Base-by-base conservation (phyloP, 371 early-diverging fungal species). In the Haplosporangium sp. region DNA sequence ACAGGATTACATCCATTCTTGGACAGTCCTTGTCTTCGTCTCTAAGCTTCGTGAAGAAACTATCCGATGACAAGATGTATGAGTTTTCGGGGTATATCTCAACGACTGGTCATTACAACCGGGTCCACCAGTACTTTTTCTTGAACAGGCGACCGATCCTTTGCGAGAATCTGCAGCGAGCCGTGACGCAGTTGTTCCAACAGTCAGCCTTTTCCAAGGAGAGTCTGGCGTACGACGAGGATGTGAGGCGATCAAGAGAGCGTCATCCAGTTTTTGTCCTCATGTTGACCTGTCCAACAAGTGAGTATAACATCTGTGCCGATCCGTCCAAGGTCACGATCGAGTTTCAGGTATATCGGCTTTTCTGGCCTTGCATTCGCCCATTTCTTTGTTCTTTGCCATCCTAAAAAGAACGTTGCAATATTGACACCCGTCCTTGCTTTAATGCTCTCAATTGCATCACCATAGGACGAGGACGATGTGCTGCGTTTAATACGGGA, bases 221-320 rank as follows among this genome's bases (percentile, higher is more conserved):
- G 45, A 73, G 65, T 21, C 41, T 66, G 37, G 54, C 54, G 18
- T 50, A 36, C 21, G 74, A 68, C 20, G 54, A 41, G 55, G 67
- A 61, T 62, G 47, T 58, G 48, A 67, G 68, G 18, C 69, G 79
- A 20, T 52, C 71, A 0, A 66, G 56, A 40, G 85, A 86, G 45
- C 77, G 80, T 16, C 65, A 87, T 61, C 90, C 90, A 1, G 82
- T 90, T 3, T 91, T 83, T 62, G 63, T 89, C 6, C 80, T 90
- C 6, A 79, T 82, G 38, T 45, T 90, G 14, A 65, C 55, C 6
- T 84, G 86, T 46, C 84, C 83, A 1, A 48, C 74, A 9, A 67
- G 59, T 14, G 57, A 59, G 36, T 87, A 82, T 64, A 87, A 92
- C 46, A 73, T 90, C 6, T 81, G 81, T 16, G 61, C 80, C 18